Evolutionary conservation across 2,329 filamentous ascomycete genomes (phyloP), one percentile per base, ranked within the genome.

Genomic region (Diaporthe vaccinii): DNA sequence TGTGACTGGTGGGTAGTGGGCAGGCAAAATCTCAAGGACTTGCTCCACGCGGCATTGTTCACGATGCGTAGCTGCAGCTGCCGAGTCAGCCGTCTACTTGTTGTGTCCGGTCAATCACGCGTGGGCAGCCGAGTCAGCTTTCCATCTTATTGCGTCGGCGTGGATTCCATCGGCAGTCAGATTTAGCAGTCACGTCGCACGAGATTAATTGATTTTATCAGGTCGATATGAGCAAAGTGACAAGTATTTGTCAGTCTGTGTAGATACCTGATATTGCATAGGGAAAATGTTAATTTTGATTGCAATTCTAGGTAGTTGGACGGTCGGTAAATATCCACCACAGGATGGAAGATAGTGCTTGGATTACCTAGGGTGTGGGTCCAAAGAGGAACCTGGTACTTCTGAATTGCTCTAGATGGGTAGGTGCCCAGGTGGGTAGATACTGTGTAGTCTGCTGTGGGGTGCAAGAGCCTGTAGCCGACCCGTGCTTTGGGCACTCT

Each of bases 401-500:
- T 34, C 28, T 39, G 25, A 20, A 25, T 7, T 57, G 53, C 7
- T 20, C 31, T 44, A 41, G 59, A 44, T 44, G n/a, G n/a, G n/a
- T 10, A 31, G 59, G 36, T 39, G 12, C 36, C 36, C 36, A 28
- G 58, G n/a, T 53, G 46, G 46, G 41, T 44, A 44, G 34, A 34
- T 10, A n/a, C 39, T 51, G 10, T n/a, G 12, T 17, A 39, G 34
- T 41, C 34, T n/a, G 9, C 34, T 49, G 46, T 39, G 39, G 39
- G 44, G 44, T 36, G 69, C 69, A 59, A 39, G 55, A n/a, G 69
- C 69, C 69, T 25, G 39, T 49, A 44, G 36, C 44, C 39, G 51
- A 46, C 69, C 55, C 34, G 51, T 59, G 69, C 62, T 68, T 36
- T 53, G n/a, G 61, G 44, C 57, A 62, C 70, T 65, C 70, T 73